These are phyloP conservation scores for Coniella lustricola DNA, from an alignment of 2,329 filamentous ascomycete genomes.

Conservation along the genomic window DNA sequence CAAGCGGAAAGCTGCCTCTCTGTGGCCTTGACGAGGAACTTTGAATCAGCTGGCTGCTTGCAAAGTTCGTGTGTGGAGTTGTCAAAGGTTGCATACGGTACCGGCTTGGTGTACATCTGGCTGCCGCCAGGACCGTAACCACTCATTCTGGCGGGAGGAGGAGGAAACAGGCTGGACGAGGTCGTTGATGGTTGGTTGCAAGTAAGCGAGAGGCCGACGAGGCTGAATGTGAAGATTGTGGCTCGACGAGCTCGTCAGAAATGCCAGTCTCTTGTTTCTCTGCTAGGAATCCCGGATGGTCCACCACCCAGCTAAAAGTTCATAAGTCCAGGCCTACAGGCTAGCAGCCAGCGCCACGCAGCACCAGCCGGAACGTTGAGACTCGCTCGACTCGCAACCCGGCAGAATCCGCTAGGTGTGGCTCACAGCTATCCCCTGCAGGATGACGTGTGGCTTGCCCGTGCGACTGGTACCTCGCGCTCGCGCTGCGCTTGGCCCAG, in stretches of 20 bases:
- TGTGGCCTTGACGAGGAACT: constrained; percentile 55
- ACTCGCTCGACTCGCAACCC: not conserved
- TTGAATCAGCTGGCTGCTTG: not conserved
- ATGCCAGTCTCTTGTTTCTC: too few relatives aligned
- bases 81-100: constrained; percentile 22
- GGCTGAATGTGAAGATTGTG: not conserved
- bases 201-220: not conserved
- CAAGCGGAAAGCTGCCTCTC: constrained; percentile 90
- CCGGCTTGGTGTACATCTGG: constrained; percentile 25
- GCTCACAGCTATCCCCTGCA: constrained; percentile 5
- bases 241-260: too few relatives aligned
- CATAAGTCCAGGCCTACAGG: not conserved
- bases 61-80: not conserved
- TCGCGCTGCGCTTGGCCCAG: constrained; percentile 1
- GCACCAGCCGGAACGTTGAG: constrained; percentile 2
- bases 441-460: constrained; percentile 8
- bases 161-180: not conserved
- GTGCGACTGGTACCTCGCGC: not conserved
- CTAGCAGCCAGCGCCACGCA: not conserved
- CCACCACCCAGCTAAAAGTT: too few relatives aligned
- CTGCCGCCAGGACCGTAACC: constrained; percentile 26
- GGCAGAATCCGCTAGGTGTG: constrained; percentile 5
- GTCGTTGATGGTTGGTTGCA: not conserved
- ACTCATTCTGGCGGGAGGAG: constrained; percentile 23
- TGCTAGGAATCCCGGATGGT: too few relatives aligned